phyloP scores from a whole-genome alignment of 202 grass and related monocot species.

The Elaeis oleifera region DNA sequence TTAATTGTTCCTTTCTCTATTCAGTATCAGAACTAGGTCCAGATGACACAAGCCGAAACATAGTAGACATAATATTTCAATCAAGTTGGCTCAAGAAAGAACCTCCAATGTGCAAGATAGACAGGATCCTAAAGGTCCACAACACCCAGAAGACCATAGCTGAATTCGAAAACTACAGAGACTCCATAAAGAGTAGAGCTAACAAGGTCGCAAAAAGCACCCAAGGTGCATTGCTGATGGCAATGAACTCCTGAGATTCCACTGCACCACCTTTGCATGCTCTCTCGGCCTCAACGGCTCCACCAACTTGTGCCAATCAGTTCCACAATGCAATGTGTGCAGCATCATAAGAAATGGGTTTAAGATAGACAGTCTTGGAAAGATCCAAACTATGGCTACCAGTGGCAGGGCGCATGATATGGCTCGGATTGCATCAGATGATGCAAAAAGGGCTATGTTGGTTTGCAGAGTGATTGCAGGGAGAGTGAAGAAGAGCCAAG shows the following conservation, averaged over 20 bases:
- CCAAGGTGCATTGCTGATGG: constrained; percentile 81
- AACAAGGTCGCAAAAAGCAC: constrained; percentile 34
- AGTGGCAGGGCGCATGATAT: constrained; percentile 54
- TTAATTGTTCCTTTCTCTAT: neutral
- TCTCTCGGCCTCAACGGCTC: constrained; percentile 33
- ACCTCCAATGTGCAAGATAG: constrained; percentile 50
- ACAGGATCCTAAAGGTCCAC: constrained; percentile 69
- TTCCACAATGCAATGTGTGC: constrained; percentile 47
- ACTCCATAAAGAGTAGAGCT: constrained; percentile 52
- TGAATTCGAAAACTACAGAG: constrained; percentile 79
- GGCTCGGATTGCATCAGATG: constrained; percentile 5
- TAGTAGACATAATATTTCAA: constrained; percentile 93
- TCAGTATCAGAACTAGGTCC: constrained; percentile 71
- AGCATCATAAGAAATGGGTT: constrained; percentile 66
- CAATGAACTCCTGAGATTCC: constrained; percentile 76
- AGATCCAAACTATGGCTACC: constrained; percentile 52
- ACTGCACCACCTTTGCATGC: constrained; percentile 54
- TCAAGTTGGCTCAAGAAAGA: constrained; percentile 72
- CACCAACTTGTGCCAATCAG: constrained; percentile 40
- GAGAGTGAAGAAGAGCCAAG: constrained; percentile 44
- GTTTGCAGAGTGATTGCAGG: constrained; percentile 88
- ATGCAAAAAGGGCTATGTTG: constrained; percentile 61
- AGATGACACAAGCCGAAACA: constrained; percentile 74
- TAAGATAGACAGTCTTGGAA: constrained; percentile 47
- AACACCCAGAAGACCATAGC: constrained; percentile 39